These are phyloP conservation scores for Nakaseomyces glabratus DNA, from an alignment of 1,139 yeast genomes.

Conservation along the genomic window DNA sequence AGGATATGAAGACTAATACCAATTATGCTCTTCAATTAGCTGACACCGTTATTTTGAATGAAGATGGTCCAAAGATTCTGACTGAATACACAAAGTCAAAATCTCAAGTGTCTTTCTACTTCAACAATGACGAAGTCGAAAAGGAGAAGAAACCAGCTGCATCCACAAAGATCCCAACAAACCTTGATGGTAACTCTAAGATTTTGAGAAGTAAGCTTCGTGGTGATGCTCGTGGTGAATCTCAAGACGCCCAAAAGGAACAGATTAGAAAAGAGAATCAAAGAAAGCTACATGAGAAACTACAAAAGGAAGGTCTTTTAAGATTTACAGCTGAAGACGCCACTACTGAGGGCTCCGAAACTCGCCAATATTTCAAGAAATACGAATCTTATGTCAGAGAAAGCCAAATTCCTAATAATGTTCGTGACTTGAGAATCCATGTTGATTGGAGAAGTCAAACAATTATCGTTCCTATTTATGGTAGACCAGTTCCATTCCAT, in stretches of 20 bases:
- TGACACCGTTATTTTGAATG: slow-evolving; percentile 70
- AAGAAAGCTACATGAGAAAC: slow-evolving; percentile 67
- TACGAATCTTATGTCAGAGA: slow-evolving; percentile 93
- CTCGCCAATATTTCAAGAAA: slow-evolving; percentile 67
- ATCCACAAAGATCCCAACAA: slow-evolving; percentile 13
- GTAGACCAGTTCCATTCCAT: slow-evolving; percentile 97
- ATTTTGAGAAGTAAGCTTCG: slow-evolving; percentile 73
- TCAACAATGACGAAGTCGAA: slow-evolving; percentile 59
- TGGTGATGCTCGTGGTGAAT: slow-evolving; percentile 63
- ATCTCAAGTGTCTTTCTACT: slow-evolving; percentile 73
- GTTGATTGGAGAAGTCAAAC: slow-evolving; percentile 87
- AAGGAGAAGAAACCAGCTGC: slow-evolving; percentile 19
- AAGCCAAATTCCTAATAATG: slow-evolving; percentile 76
- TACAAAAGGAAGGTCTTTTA: slow-evolving; percentile 77
- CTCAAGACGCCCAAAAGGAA: slow-evolving; percentile 60
- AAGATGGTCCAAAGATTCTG: slow-evolving; percentile 43
- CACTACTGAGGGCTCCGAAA: slow-evolving; percentile 52
- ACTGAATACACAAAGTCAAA: slow-evolving; percentile 69
- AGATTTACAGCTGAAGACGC: slow-evolving; percentile 73
- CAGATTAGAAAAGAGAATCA: slow-evolving; percentile 79
- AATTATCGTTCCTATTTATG: slow-evolving; percentile 81
- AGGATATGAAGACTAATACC: slow-evolving; percentile 40
- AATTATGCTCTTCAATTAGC: slow-evolving; percentile 64
- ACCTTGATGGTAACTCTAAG: slow-evolving; percentile 36
- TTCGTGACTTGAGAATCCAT: slow-evolving; percentile 75